Conservation (phyloP, 306 rosid species). For the Lupinus albus region DNA sequence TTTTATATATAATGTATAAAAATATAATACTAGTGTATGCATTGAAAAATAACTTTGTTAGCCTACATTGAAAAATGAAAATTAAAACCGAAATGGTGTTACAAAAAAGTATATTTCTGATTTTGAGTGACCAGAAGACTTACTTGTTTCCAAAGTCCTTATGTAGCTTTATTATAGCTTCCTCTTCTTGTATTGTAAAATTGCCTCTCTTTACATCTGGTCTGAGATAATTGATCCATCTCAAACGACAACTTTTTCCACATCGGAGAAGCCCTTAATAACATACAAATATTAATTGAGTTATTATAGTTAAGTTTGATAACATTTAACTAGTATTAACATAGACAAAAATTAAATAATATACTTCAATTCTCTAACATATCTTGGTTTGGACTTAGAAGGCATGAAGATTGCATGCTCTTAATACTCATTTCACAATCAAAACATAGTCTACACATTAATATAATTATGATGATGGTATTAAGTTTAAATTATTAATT, state of each 20-base stretch:
- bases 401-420: constrained; percentile 35
- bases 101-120: neutral
- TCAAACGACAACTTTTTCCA: constrained; percentile 94
- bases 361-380: constrained; percentile 13
- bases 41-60: too few relatives aligned
- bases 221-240: constrained; percentile 96
- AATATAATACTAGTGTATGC: too few relatives aligned
- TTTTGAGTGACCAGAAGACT: constrained; percentile 16
- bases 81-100: neutral
- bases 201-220: constrained; percentile 92
- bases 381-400: neutral
- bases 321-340: constrained; percentile 9
- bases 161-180: constrained; percentile 63
- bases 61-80: too few relatives aligned
- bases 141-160: constrained; percentile 78
- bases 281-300: constrained; percentile 7
- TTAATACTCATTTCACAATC: neutral
- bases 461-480: neutral
- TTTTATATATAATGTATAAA: too few relatives aligned
- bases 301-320: neutral
- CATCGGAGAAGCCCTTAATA: constrained; percentile 71
- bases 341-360: neutral
- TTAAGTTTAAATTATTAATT: too few relatives aligned
- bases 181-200: constrained; percentile 74
- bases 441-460: neutral